phyloP scores from a whole-genome alignment of 1,284 basidiomycete genomes.

The Marasmius tenuissimus region DNA sequence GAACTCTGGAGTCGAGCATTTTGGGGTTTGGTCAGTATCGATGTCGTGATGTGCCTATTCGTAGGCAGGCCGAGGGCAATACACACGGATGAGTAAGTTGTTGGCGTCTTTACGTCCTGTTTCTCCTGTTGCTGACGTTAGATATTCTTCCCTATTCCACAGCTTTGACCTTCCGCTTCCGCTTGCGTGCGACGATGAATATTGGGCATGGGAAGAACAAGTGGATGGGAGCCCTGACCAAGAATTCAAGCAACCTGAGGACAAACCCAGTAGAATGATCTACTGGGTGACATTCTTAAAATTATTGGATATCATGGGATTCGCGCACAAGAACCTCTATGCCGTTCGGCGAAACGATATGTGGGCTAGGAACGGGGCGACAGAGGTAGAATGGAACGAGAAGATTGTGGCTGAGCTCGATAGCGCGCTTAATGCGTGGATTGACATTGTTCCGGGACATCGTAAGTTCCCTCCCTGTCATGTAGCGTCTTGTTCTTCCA shows the following conservation, averaged over 20 bases:
- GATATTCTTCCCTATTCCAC: neutral
- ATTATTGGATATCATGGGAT: slow-evolving; percentile 12
- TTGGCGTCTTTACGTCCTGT: too few relatives aligned
- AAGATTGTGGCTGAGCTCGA: slow-evolving; percentile 7
- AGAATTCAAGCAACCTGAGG: slow-evolving; percentile 15
- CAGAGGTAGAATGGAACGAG: slow-evolving; percentile 4
- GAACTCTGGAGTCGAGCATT: slow-evolving; percentile 11
- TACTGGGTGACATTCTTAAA: slow-evolving; percentile 2
- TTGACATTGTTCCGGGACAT: slow-evolving; percentile 8
- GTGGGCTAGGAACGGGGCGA: neutral
- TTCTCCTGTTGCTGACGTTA: neutral
- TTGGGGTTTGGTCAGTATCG: slow-evolving; percentile 2
- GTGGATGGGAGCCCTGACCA: neutral
- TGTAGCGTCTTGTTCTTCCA: neutral
- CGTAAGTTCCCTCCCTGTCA: neutral
- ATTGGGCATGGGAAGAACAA: slow-evolving; percentile 11
- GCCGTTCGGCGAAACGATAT: neutral
- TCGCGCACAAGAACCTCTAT: slow-evolving; percentile 1
- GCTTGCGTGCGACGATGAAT: slow-evolving; percentile 15
- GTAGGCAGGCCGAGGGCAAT: slow-evolving; percentile 8
- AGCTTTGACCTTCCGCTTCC: slow-evolving; percentile 12
- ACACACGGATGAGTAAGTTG: slow-evolving; percentile 6
- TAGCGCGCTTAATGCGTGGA: slow-evolving; percentile 11
- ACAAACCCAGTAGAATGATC: slow-evolving; percentile 1
- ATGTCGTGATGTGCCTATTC: slow-evolving; percentile 4